Evolutionary conservation across 208 protist genomes (phyloP), one percentile per base, ranked within the genome.

Genomic region (Crithidia acanthocephali): DNA sequence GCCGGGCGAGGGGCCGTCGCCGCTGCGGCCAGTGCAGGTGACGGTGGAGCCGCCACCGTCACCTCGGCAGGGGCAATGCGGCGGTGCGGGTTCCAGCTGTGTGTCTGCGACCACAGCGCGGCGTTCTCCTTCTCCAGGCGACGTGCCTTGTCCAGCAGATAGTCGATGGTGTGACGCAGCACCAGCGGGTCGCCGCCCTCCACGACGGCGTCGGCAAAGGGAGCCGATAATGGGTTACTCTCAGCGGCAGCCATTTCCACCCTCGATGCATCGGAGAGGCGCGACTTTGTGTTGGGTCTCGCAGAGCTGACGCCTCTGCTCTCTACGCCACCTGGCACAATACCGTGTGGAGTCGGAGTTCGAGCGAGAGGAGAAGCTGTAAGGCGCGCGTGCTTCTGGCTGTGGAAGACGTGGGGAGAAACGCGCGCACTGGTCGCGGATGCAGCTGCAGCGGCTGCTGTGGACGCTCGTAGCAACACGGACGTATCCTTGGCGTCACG

Each of bases 61-160:
- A 7, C 11, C 35, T 40, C 35, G 11, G 11, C n/a, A 20, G 35
- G 51, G 23, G 37, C n/a, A 23, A 69, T 15, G 11, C 15, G 22
- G 6, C 72, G 45, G 7, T 68, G 65, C 47, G 72, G 72, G 40
- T 71, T 57, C 72, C 72, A 78, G 52, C 58, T 78, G 65, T 78
- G 72, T 11, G 47, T 51, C 59, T 78, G 72, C 47, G 27, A 22
- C 74, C 74, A 80, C 27, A 80, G 35, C 25, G 15, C 28, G n/a
- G 48, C 52, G 27, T 75, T 80, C 20, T 80, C 68, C 23, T 16
- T 32, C 44, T 80, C 74, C 35, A 80, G 27, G 25, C 76, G 76
- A 2, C 42, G 51, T 27, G 65, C 65, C 70, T 81, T 81, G 0
- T 22, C 10, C 13, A 72, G 61, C 25, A 81, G 53, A 37, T 77